Conservation (phyloP, 257 asterid species). For the Nicotiana obtusifolia region DNA sequence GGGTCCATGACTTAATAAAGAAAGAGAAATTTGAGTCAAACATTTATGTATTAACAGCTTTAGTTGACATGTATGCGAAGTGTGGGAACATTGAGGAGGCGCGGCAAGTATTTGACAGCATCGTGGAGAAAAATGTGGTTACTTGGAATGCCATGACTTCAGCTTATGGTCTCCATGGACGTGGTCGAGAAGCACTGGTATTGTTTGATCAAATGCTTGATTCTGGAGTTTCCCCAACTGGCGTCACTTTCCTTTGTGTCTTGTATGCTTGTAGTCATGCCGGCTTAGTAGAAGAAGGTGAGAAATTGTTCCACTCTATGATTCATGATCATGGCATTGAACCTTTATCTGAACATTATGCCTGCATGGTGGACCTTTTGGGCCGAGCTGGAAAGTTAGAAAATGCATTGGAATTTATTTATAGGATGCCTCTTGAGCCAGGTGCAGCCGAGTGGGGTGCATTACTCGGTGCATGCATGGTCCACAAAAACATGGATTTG, state of each 20-base stretch:
- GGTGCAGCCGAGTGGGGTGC: slow-evolving; percentile 92
- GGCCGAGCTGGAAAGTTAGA: slow-evolving; percentile 78
- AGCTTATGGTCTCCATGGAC: slow-evolving; percentile 85
- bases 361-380: slow-evolving; percentile 87
- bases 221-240: slow-evolving; percentile 47
- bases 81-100: slow-evolving; percentile 80
- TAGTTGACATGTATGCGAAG: slow-evolving; percentile 85
- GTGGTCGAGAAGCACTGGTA: slow-evolving; percentile 56
- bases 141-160: slow-evolving; percentile 91
- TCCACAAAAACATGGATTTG: slow-evolving; percentile 58
- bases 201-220: slow-evolving; percentile 49
- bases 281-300: slow-evolving; percentile 82
- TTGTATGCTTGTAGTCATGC: slow-evolving; percentile 90
- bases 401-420: slow-evolving; percentile 55
- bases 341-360: slow-evolving; percentile 73
- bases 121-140: slow-evolving; percentile 63
- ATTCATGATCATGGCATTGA: slow-evolving; percentile 41
- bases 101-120: slow-evolving; percentile 40
- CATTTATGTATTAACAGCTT: slow-evolving; percentile 62
- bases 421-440: slow-evolving; percentile 55
- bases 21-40: slow-evolving; percentile 50
- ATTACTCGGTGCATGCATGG: slow-evolving; percentile 79
- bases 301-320: slow-evolving; percentile 54
- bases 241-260: slow-evolving; percentile 62
- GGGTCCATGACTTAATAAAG: slow-evolving; percentile 66